phyloP scores from a whole-genome alignment of 1,284 basidiomycete genomes.

The Austroboletus rostrupii region DNA sequence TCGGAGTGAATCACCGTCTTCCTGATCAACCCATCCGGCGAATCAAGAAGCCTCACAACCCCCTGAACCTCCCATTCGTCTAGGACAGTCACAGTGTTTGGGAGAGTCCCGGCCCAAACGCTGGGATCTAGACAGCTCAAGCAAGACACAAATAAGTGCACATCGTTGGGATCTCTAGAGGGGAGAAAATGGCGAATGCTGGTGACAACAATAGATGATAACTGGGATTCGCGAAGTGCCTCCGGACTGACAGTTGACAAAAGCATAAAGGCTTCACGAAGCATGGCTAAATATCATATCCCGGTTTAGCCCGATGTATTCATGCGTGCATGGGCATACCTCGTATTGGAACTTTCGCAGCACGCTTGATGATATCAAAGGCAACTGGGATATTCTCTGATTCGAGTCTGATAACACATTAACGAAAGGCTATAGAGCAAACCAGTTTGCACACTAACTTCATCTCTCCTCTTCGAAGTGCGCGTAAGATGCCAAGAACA shows the following conservation, averaged over 20 bases:
- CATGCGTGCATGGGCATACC: conserved; percentile 25
- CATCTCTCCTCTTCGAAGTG: conserved; percentile 19
- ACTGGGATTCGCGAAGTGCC: conserved; percentile 28
- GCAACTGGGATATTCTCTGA: conserved; percentile 27
- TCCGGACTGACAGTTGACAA: conserved; percentile 35
- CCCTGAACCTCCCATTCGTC: conserved; percentile 67
- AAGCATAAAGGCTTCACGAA: conserved; percentile 50
- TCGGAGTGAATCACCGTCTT: conserved; percentile 42
- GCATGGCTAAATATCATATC: conserved; percentile 31
- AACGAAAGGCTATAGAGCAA: conserved; percentile 17
- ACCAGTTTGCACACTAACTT: conserved; percentile 15
- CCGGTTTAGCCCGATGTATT: conserved; percentile 1
- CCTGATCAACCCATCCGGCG: conserved; percentile 54
- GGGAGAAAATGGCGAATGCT: conserved; percentile 54
- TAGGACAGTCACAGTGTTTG: conserved; percentile 46
- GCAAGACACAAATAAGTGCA: conserved; percentile 63
- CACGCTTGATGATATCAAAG: conserved; percentile 39
- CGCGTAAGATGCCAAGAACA: conserved; percentile 15
- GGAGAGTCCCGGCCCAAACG: conserved; percentile 62
- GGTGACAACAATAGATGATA: conserved; percentile 37
- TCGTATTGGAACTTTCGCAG: conserved; percentile 29
- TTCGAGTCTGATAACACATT: conserved; percentile 29
- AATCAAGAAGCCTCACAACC: conserved; percentile 62
- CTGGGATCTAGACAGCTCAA: conserved; percentile 52
- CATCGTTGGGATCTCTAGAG: conserved; percentile 54